Evolutionary conservation across 2,329 filamentous ascomycete genomes (phyloP).

Genomic region (Arthrocladium fulminans): DNA sequence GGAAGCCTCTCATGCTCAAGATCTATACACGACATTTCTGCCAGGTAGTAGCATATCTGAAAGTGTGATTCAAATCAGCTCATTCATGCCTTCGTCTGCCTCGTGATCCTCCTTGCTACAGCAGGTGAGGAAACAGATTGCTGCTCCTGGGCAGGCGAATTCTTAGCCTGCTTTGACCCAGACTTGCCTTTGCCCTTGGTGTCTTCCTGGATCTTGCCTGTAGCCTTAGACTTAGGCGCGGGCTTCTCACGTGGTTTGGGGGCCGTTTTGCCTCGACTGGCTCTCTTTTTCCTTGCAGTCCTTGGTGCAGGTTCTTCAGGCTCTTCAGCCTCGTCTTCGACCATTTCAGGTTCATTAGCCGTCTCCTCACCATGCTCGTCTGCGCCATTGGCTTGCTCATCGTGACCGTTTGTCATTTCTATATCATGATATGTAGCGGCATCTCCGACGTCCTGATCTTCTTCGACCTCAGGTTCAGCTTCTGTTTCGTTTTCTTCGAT

Average conservation of each 20-base stretch:
- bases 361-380: neutral
- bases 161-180: neutral
- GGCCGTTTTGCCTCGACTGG: neutral
- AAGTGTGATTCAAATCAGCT: neutral
- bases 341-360: neutral
- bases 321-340: neutral
- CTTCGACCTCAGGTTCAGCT: conserved; percentile 10
- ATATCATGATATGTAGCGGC: neutral
- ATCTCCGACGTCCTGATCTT: conserved; percentile 9
- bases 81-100: neutral
- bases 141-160: neutral
- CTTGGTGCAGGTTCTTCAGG: neutral
- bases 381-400: neutral
- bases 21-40: neutral
- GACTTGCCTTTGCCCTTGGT: neutral
- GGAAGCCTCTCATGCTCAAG: too few relatives aligned
- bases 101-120: conserved; percentile 2
- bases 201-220: neutral
- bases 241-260: neutral
- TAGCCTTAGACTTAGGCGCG: neutral
- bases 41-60: too few relatives aligned
- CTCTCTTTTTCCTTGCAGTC: neutral
- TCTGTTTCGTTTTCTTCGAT: conserved; percentile 6
- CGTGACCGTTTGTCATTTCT: conserved; percentile 1
- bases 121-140: neutral